phyloP scores from a whole-genome alignment of 495 filamentous ascomycete species.

The Pseudoneurospora amorphoporcata region DNA sequence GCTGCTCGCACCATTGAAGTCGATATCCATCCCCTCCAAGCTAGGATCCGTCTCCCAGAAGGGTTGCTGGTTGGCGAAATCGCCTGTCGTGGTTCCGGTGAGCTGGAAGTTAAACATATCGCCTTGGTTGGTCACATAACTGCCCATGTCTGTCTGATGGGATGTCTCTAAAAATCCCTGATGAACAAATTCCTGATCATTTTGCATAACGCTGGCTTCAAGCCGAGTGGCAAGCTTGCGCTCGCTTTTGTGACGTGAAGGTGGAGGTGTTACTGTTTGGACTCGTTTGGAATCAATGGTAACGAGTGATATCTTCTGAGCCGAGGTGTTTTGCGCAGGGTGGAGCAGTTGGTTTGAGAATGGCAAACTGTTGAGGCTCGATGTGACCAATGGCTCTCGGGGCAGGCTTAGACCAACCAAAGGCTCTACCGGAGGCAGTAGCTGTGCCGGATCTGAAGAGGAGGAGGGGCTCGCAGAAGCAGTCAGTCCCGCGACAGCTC shows the following conservation, averaged over 20 bases:
- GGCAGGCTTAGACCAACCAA: conserved; percentile 14
- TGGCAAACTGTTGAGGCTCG: conserved; percentile 16
- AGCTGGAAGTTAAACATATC: conserved; percentile 57
- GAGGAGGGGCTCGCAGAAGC: conserved; percentile 47
- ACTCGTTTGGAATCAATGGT: conserved; percentile 24
- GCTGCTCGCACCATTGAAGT: conserved; percentile 31
- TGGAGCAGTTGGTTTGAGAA: conserved; percentile 9
- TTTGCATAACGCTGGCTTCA: conserved; percentile 40
- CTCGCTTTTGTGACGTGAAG: conserved; percentile 38
- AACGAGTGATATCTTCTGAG: conserved; percentile 32
- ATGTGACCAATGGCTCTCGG: conserved; percentile 26
- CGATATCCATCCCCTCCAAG: conserved; percentile 46
- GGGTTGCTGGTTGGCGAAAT: conserved; percentile 53
- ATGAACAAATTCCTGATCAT: conserved; percentile 37
- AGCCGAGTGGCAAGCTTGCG: conserved; percentile 43
- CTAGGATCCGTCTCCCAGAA: conserved; percentile 64
- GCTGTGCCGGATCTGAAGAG: conserved; percentile 40
- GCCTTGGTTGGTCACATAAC: conserved; percentile 25
- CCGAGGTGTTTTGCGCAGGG: conserved; percentile 17
- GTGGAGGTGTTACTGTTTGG: conserved; percentile 44
- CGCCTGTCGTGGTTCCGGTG: conserved; percentile 59
- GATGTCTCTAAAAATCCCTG: conserved; percentile 32
- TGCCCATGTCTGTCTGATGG: conserved; percentile 31
- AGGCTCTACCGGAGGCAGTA: conserved; percentile 47
- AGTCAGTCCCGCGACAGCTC: conserved; percentile 35